A percentile compares a stretch with the other conserved stretches of the same genome.
Conservation (phyloP, 2,329 filamentous ascomycete genomes). For the Colletotrichum euphorbiae region DNA sequence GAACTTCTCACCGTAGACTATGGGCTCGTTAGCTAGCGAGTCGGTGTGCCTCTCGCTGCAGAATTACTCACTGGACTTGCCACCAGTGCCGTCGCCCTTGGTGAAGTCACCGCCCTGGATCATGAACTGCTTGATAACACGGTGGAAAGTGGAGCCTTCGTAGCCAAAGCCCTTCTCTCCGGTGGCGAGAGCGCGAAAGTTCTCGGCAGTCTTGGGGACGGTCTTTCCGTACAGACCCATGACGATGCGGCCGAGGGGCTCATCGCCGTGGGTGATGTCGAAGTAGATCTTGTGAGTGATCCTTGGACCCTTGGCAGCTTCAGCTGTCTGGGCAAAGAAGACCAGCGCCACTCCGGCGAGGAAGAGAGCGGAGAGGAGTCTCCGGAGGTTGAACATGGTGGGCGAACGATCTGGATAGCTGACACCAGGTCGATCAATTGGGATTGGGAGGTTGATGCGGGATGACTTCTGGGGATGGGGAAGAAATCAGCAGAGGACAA, state of each 20-base stretch:
- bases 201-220: conserved; percentile 79
- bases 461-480: conserved; percentile 17
- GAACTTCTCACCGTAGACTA: conserved; percentile 86
- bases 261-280: conserved; percentile 82
- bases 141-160: conserved; percentile 85
- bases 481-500: conserved; percentile 21
- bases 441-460: conserved; percentile 23
- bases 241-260: conserved; percentile 79
- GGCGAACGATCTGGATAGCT: conserved; percentile 9
- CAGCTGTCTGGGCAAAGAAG: conserved; percentile 79
- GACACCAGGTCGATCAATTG: conserved; percentile 34
- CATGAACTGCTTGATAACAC: conserved; percentile 92
- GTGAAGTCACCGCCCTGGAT: conserved; percentile 93
- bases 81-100: conserved; percentile 82
- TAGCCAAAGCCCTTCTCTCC: conserved; percentile 90
- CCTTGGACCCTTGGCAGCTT: conserved; percentile 88
- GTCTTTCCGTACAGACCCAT: conserved; percentile 91
- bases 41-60: not conserved
- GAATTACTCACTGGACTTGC: conserved; percentile 78
- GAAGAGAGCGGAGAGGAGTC: conserved; percentile 78
- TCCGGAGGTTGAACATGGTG: conserved; percentile 81
- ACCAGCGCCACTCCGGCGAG: conserved; percentile 80
- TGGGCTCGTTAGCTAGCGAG: not conserved
- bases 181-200: conserved; percentile 84
- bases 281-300: conserved; percentile 97